Percentiles rank a stretch among this genome's conserved stretches.
Conservation (phyloP, 2,329 filamentous ascomycete species). For the Aspergillus carbonarius region DNA sequence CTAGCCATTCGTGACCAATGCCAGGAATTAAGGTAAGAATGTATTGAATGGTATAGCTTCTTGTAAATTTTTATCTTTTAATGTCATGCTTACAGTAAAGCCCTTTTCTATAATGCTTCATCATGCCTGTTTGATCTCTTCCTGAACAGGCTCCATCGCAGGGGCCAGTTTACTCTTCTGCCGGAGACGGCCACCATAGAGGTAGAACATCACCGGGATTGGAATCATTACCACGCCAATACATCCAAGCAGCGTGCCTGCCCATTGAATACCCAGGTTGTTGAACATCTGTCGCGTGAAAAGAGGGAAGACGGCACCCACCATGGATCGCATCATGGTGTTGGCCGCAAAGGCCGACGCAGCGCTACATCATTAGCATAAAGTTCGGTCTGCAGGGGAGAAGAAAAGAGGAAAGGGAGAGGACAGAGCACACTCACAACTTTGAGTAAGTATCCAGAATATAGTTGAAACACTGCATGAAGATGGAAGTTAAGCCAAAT, state of each 20-base stretch:
- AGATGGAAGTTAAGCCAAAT: constrained; percentile 25
- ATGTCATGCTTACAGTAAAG: background rate
- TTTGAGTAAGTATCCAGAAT: constrained; percentile 21
- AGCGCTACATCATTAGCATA: constrained; percentile 11
- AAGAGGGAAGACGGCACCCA: constrained; percentile 21
- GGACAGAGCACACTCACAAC: constrained; percentile 13
- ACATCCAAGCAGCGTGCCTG: constrained; percentile 19
- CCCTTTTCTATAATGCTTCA: no score
- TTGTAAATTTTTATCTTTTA: no score
- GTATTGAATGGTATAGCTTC: no score
- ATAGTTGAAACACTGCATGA: constrained; percentile 26
- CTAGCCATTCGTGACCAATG: no score
- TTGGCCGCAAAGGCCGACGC: constrained; percentile 24
- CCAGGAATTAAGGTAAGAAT: no score
- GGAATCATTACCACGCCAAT: constrained; percentile 25
- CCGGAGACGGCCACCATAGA: constrained; percentile 17
- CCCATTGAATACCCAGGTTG: constrained; percentile 25
- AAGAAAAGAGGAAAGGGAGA: background rate
- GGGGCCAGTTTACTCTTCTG: constrained; percentile 20
- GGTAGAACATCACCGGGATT: constrained; percentile 20
- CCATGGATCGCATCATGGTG: constrained; percentile 25
- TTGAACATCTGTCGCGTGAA: constrained; percentile 25
- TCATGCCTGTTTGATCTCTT: background rate
- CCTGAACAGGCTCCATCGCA: background rate
- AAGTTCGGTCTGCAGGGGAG: background rate